Base-by-base conservation (phyloP, 2,329 filamentous ascomycete species). In the Alternaria angustiovoidea region DNA sequence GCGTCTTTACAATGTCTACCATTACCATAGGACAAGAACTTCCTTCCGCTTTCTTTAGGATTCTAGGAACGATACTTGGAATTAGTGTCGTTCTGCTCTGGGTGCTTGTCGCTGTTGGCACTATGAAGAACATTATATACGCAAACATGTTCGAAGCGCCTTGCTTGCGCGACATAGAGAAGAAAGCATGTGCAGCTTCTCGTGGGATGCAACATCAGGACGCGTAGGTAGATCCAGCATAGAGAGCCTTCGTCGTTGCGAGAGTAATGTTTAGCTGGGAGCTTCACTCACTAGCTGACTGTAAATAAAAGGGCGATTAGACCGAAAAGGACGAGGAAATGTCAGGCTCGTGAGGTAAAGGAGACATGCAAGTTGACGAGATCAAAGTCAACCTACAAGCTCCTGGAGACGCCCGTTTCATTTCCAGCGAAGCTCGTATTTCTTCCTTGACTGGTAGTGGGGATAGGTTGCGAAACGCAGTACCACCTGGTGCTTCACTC, bases 131-230 rank as follows among this genome's bases (percentile, higher is more conserved):
- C 2, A 79, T 82, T 1, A 63, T 80, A 28, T 80, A 77, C 2
- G 85, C 85, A 1, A 77, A 83, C 26, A 60, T 88, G 30, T 84
- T 87, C 65, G 79, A 82, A 59, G 85, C 86, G 6, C 86, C 85
- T 16, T 87, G 85, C 72, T 66, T 87, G 41, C 61, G 67, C 11
- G 70, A 73, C 51, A 69, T 74, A 59, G 72, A 72, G 47, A 70
- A 64, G 46, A 54, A 46, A 9, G 64, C 62, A 9, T 51, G 53
- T 18, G 61, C 62, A 5, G 62, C 38, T 5, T 52, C 56, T n/a
- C 54, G 57, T 24, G 57, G 58, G 48, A 48, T 39, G 28, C 39
- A 52, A 54, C 52, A 46, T 5, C 56, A 62, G 34, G 28, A 55
- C 11, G 43, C n/a, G 32, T 47, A 43, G 14, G 12, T 12, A 26